phyloP scores from a whole-genome alignment of 441 rosid genomes.

The Adansonia madagascariensis region DNA sequence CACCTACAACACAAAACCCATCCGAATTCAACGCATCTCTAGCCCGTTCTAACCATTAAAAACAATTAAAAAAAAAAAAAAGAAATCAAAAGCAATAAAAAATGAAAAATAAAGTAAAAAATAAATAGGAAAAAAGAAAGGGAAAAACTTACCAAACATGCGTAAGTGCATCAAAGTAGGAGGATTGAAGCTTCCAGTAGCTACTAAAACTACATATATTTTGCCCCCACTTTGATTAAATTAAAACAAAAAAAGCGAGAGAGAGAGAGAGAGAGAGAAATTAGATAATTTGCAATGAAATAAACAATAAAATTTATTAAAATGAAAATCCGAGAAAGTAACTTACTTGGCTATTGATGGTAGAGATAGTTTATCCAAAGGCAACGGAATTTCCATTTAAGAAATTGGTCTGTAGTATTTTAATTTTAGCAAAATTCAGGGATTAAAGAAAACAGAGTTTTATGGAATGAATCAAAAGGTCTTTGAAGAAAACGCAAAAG shows the following conservation, averaged over 20 bases:
- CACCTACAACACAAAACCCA: slow-evolving; percentile 80
- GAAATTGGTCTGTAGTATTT: background rate
- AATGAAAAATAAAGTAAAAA: background rate
- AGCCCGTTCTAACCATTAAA: slow-evolving; percentile 64
- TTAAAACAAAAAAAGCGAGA: background rate
- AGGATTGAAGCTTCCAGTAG: slow-evolving; percentile 94
- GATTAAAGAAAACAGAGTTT: background rate
- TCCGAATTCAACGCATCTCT: slow-evolving; percentile 65
- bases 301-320: background rate
- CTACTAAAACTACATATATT: slow-evolving; percentile 68
- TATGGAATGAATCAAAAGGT: background rate
- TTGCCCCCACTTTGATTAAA: slow-evolving; percentile 37
- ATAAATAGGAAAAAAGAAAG: background rate
- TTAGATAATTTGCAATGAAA: slow-evolving; percentile 11
- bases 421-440: background rate
- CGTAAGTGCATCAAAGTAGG: slow-evolving; percentile 95
- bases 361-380: slow-evolving; percentile 49
- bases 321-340: background rate
- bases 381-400: slow-evolving; percentile 54
- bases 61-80: slow-evolving; percentile 9
- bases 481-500: background rate
- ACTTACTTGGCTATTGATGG: slow-evolving; percentile 10
- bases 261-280: background rate
- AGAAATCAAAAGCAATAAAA: slow-evolving; percentile 8
- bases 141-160: slow-evolving; percentile 49